A percentile compares a stretch with the other conserved stretches of the same genome.
phyloP scores from a whole-genome alignment of 2,329 filamentous ascomycete species.

The Magnaporthales sp. region DNA sequence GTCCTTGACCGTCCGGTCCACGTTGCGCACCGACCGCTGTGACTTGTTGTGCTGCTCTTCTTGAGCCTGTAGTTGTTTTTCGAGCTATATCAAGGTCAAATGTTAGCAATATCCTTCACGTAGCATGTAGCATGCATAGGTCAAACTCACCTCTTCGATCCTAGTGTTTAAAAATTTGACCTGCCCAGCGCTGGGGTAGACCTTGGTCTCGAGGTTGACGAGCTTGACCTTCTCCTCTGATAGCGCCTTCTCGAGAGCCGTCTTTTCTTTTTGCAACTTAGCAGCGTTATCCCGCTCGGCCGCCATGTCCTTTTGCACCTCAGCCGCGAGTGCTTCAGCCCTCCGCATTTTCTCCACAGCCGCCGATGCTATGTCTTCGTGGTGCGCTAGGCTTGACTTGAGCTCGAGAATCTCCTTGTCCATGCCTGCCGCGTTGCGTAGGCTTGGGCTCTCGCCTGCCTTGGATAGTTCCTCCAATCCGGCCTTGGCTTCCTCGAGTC shows the following conservation, averaged over 20 bases:
- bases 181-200: constrained; percentile 87
- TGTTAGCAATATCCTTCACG: constrained; percentile 16
- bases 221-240: constrained; percentile 86
- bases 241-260: constrained; percentile 75
- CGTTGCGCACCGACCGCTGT: constrained; percentile 80
- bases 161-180: constrained; percentile 90
- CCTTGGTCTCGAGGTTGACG: constrained; percentile 93
- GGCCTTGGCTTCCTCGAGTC: constrained; percentile 78
- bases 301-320: constrained; percentile 88
- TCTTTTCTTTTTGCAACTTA: constrained; percentile 83
- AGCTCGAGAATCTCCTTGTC: constrained; percentile 86
- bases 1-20: constrained; percentile 90
- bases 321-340: constrained; percentile 75
- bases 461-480: constrained; percentile 82
- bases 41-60: constrained; percentile 72
- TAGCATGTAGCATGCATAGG: constrained; percentile 2
- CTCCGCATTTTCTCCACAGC: constrained; percentile 96
- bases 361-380: constrained; percentile 85
- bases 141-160: constrained; percentile 80
- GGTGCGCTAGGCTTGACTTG: constrained; percentile 79
- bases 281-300: constrained; percentile 75
- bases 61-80: constrained; percentile 76
- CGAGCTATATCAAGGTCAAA: constrained; percentile 51
- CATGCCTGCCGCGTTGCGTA: constrained; percentile 81
- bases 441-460: constrained; percentile 74